Percentiles rank a stretch among this genome's conserved stretches.
phyloP scores from a whole-genome alignment of 805 yeast species.

The Soucietia sequanensis region DNA sequence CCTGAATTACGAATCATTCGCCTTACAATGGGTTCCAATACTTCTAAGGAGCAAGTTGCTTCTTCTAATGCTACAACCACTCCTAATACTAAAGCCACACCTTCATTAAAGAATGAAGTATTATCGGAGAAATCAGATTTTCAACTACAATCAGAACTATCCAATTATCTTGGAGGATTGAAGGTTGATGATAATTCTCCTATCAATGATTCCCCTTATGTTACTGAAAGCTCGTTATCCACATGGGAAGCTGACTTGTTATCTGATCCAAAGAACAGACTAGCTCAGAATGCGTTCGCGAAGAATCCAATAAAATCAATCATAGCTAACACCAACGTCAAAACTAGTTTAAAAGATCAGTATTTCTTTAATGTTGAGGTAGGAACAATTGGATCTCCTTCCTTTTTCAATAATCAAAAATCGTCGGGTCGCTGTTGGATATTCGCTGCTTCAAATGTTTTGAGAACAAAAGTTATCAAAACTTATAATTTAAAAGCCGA shows the following conservation, averaged over 20 bases:
- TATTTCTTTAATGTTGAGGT: slow-evolving; percentile 38
- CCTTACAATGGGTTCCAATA: slow-evolving; percentile 6
- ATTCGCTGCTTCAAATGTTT: slow-evolving; percentile 76
- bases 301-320: slow-evolving; percentile 44
- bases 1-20: too few species aligned
- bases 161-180: slow-evolving; percentile 13
- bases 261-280: slow-evolving; percentile 47
- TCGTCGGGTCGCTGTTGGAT: slow-evolving; percentile 86
- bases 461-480: slow-evolving; percentile 62
- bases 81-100: too few species aligned
- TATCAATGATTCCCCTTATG: slow-evolving; percentile 16
- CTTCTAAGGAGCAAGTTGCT: slow-evolving; percentile 2
- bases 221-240: slow-evolving; percentile 28
- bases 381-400: slow-evolving; percentile 34
- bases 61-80: too few species aligned
- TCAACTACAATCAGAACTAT: not conserved
- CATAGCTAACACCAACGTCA: slow-evolving; percentile 32
- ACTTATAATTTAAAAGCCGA: slow-evolving; percentile 52
- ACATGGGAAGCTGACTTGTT: slow-evolving; percentile 48
- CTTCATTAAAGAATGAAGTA: not conserved
- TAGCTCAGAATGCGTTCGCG: slow-evolving; percentile 56
- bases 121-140: slow-evolving; percentile 13
- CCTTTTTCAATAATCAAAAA: slow-evolving; percentile 55
- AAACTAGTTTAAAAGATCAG: slow-evolving; percentile 20
- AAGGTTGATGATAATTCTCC: slow-evolving; percentile 8